A percentile compares a stretch with the other conserved stretches of the same genome.
These are phyloP conservation scores for Camellia sinensis DNA, from an alignment of 148 eudicot species.

Conservation along the genomic window DNA sequence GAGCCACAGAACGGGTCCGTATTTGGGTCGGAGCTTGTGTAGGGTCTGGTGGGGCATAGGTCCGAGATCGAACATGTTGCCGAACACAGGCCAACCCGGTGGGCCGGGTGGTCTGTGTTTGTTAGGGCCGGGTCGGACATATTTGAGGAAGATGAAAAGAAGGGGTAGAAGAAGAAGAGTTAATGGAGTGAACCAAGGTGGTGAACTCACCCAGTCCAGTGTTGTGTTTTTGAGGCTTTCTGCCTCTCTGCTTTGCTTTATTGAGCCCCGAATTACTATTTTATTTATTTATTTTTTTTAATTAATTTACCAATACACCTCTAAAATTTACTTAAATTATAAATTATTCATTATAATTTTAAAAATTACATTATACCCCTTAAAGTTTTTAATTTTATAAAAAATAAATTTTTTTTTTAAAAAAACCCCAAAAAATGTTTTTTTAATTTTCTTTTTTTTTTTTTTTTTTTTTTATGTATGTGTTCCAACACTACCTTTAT, in stretches of 20 bases:
- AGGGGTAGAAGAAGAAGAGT: not conserved
- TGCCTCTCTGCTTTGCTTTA: too few species aligned
- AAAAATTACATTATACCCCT: too few species aligned
- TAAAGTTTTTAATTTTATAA: too few species aligned
- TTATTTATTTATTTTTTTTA: too few species aligned
- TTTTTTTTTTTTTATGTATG: too few species aligned
- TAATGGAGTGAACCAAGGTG: not conserved
- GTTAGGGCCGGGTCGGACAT: not conserved
- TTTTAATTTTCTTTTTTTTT: too few species aligned
- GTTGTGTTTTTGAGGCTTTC: not conserved
- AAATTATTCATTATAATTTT: too few species aligned
- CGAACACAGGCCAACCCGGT: conserved; percentile 18
- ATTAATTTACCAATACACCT: too few species aligned
- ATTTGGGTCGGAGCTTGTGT: not conserved
- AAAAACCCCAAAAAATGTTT: too few species aligned
- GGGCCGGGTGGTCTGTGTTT: conserved; percentile 24
- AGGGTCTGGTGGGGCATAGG: conserved; percentile 11
- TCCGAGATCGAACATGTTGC: conserved; percentile 25
- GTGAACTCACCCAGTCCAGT: not conserved
- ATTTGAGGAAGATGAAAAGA: not conserved
- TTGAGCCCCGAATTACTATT: not conserved
- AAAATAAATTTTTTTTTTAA: too few species aligned
- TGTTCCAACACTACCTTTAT: too few species aligned
- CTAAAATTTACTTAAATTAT: too few species aligned
- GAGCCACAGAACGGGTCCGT: conserved; percentile 24